Conservation (phyloP, 192 early-diverging fungal species). For the Rhizophlyctis rosea region DNA sequence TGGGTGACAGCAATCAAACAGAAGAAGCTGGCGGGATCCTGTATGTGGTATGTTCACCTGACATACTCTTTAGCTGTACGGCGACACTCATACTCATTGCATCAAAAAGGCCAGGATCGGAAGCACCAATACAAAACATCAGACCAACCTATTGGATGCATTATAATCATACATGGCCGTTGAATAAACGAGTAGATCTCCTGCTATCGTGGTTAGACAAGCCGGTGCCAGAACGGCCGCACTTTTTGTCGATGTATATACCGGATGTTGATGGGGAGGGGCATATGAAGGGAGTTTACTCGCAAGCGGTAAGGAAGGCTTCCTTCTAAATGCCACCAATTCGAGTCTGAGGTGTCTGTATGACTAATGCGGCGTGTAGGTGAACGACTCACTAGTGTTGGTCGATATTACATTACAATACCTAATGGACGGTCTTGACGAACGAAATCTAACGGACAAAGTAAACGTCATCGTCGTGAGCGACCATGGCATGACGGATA, state of each 20-base stretch:
- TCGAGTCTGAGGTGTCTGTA: neutral
- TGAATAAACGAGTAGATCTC: constrained; percentile 54
- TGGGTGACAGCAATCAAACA: constrained; percentile 85
- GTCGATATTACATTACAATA: constrained; percentile 63
- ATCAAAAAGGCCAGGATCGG: constrained; percentile 40
- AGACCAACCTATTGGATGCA: constrained; percentile 66
- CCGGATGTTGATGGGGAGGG: constrained; percentile 78
- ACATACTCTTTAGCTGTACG: neutral
- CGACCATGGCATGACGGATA: constrained; percentile 87
- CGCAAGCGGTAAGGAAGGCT: constrained; percentile 26
- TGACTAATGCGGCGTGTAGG: constrained; percentile 19
- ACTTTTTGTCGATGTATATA: constrained; percentile 74
- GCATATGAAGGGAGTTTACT: constrained; percentile 70
- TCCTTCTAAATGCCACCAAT: neutral
- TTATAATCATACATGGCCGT: constrained; percentile 44
- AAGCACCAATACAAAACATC: constrained; percentile 48
- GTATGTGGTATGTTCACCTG: constrained; percentile 79
- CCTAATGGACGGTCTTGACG: constrained; percentile 52
- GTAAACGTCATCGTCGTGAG: constrained; percentile 68
- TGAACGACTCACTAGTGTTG: constrained; percentile 51
- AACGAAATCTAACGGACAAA: constrained; percentile 54
- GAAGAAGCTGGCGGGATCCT: constrained; percentile 62
- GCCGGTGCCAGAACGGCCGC: constrained; percentile 64
- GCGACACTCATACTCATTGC: neutral
- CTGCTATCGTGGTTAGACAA: constrained; percentile 77